Evolutionary conservation across 2,329 filamentous ascomycete species (phyloP).

Genomic region (Ophiocordyceps camponoti-saundersi): DNA sequence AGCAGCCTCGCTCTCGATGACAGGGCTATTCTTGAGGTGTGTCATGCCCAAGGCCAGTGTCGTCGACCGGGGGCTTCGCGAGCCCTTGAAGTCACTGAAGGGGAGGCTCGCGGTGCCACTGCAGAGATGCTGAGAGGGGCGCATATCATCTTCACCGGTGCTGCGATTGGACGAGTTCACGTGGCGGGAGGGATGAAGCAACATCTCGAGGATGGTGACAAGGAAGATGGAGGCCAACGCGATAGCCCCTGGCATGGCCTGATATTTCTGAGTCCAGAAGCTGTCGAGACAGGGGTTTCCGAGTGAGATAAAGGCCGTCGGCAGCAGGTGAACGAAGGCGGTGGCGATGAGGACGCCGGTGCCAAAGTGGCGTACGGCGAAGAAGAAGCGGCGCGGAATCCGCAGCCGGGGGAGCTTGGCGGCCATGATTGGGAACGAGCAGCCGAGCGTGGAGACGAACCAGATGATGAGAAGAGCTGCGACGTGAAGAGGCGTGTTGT

Average conservation of each 20-base stretch:
- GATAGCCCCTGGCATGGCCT: slow-evolving; percentile 63
- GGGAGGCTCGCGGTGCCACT: slow-evolving; percentile 10
- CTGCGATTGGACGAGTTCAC: slow-evolving; percentile 2
- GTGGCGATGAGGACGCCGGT: slow-evolving; percentile 62
- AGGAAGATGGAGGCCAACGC: slow-evolving; percentile 64
- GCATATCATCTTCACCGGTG: background rate
- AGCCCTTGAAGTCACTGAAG: slow-evolving; percentile 15
- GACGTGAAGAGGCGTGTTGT: slow-evolving; percentile 41
- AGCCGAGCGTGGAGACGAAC: slow-evolving; percentile 28
- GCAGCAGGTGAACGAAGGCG: slow-evolving; percentile 61
- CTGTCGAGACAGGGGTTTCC: slow-evolving; percentile 50
- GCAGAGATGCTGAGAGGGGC: slow-evolving; percentile 1
- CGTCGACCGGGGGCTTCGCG: slow-evolving; percentile 14
- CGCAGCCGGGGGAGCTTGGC: slow-evolving; percentile 31
- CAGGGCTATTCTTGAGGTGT: slow-evolving; percentile 7
- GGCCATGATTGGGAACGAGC: slow-evolving; percentile 36
- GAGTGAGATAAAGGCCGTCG: slow-evolving; percentile 46
- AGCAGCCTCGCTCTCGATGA: background rate
- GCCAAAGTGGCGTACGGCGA: slow-evolving; percentile 50
- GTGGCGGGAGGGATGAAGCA: slow-evolving; percentile 28
- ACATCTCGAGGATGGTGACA: slow-evolving; percentile 68
- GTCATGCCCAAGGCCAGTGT: slow-evolving; percentile 18
- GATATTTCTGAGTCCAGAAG: slow-evolving; percentile 62
- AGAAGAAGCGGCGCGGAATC: slow-evolving; percentile 38
- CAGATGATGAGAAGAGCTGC: slow-evolving; percentile 36